A percentile compares a stretch with the other conserved stretches of the same genome.
These are phyloP conservation scores for Claviceps fusiformis DNA, from an alignment of 2,329 filamentous ascomycete genomes.

Conservation along the genomic window DNA sequence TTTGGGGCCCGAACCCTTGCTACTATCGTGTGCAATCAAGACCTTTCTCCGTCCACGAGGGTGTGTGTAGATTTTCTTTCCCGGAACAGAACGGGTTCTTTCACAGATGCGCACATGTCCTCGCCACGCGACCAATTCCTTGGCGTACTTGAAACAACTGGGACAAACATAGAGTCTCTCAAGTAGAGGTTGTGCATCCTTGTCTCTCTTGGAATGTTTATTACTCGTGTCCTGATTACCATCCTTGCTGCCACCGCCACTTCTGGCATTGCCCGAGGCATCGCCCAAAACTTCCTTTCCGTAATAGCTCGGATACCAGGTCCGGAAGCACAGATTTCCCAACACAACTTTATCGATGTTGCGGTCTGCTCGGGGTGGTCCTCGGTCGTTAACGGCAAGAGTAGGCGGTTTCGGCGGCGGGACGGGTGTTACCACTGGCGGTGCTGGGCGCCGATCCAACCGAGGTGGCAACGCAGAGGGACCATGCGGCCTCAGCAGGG, in stretches of 20 bases:
- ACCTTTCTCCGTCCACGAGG: constrained; percentile 32
- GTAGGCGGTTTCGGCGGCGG: constrained; percentile 22
- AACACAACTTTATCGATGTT: constrained; percentile 82
- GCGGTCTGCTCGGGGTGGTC: constrained; percentile 40
- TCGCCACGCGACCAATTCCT: constrained; percentile 44
- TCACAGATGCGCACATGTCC: constrained; percentile 46
- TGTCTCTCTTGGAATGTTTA: constrained; percentile 20
- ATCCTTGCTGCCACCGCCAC: constrained; percentile 13
- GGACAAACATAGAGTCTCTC: constrained; percentile 75
- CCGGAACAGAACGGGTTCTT: constrained; percentile 39
- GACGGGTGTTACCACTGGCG: constrained; percentile 19
- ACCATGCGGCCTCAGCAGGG: constrained; percentile 21
- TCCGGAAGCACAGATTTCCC: constrained; percentile 69
- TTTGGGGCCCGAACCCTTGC: constrained; percentile 20
- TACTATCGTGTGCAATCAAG: constrained; percentile 21
- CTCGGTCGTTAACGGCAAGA: constrained; percentile 15
- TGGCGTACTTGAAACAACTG: constrained; percentile 87
- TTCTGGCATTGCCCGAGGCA: constrained; percentile 17
- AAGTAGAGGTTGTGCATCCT: constrained; percentile 32
- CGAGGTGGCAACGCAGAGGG: constrained; percentile 19
- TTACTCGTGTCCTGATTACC: constrained; percentile 16
- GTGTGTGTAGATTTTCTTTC: constrained; percentile 59
- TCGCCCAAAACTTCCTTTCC: constrained; percentile 54
- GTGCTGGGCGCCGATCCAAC: constrained; percentile 14
- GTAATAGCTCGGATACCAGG: constrained; percentile 92